Percentiles rank a stretch among this genome's conserved stretches.
Evolutionary conservation across 441 rosid species (phyloP).

Genomic region (Euphorbia schlechtendalii): DNA sequence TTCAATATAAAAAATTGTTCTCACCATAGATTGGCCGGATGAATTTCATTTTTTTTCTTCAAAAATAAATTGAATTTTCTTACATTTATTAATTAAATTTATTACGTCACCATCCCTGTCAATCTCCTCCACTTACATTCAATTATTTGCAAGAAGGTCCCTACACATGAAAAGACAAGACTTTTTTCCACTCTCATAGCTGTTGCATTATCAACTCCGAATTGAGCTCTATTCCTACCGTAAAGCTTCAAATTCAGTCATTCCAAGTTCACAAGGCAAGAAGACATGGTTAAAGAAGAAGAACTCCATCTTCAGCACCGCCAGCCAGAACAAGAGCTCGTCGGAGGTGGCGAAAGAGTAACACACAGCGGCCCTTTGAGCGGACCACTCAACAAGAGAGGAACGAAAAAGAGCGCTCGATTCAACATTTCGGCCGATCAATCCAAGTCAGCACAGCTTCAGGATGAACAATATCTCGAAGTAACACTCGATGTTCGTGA

Average conservation of each 20-base stretch:
- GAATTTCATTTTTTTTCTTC: no score
- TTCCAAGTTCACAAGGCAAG: neutral
- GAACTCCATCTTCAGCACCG: slow-evolving; percentile 18
- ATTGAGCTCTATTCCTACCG: neutral
- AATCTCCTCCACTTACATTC: no score
- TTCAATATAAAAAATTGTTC: no score
- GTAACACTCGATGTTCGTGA: slow-evolving; percentile 68
- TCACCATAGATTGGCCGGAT: no score
- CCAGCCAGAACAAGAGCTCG: slow-evolving; percentile 55
- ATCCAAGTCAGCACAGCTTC: slow-evolving; percentile 7
- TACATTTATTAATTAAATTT: no score
- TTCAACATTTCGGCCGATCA: slow-evolving; percentile 39
- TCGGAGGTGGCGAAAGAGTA: slow-evolving; percentile 33
- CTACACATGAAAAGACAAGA: no score
- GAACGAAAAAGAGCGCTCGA: slow-evolving; percentile 62
- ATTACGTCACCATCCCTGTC: no score
- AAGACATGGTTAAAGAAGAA: slow-evolving; percentile 32
- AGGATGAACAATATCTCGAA: slow-evolving; percentile 47
- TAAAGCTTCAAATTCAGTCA: neutral
- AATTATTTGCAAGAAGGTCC: no score
- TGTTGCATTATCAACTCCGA: no score
- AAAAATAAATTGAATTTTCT: no score
- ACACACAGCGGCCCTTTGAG: slow-evolving; percentile 61
- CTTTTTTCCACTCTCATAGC: no score
- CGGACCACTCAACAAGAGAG: slow-evolving; percentile 33